Evolutionary conservation across 257 asterid genomes (phyloP), one percentile per base, ranked within the genome.

Genomic region (Solanum medicagineum): DNA sequence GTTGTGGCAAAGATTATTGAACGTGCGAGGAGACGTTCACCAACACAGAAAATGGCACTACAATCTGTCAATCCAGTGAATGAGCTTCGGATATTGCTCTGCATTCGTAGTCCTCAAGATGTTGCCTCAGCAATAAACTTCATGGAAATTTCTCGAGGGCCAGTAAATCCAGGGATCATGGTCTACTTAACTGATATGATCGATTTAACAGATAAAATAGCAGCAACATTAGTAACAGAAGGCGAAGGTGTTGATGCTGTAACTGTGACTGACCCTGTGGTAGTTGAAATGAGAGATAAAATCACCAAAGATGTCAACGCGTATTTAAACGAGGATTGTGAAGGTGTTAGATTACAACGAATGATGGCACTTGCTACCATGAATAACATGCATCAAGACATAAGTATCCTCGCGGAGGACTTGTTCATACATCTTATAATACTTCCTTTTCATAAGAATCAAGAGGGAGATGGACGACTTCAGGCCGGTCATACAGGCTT

Each of bases 401-500:
- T 96, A 16, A 92, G 97, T 81, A 94, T 95, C 73, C 85, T 96
- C 29, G 97, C 97, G 0, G 95, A 96, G 89, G 98, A 96, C 53
- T 87, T 95, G 24, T 80, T 86, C 87, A 93, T 88, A 81, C 92
- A 98, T 4, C 91, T 95, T 16, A 81, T 96, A 14, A 83, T 96
- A 10, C 87, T 96, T 89, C 98, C 99, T 0, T 96, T 94, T 85
- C 99, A 96, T 55, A 96, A 95, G 92, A 92, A 92, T 26, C 95
- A 90, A 45, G 97, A 91, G 29, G 90, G 84, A 0, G 90, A 97
- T 66, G 98, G 98, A 2, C 90, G 92, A 90, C 97, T 95, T 56
- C 89, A 84, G 57, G 71, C 87, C 1, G 97, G 94, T 0, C 93
- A 94, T 86, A 81, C 93, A 0, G 98, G 99, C 5, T 96, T 93